Evolutionary conservation across 176 grass and related monocot species (phyloP).

Genomic region (Phoenix roebelenii): DNA sequence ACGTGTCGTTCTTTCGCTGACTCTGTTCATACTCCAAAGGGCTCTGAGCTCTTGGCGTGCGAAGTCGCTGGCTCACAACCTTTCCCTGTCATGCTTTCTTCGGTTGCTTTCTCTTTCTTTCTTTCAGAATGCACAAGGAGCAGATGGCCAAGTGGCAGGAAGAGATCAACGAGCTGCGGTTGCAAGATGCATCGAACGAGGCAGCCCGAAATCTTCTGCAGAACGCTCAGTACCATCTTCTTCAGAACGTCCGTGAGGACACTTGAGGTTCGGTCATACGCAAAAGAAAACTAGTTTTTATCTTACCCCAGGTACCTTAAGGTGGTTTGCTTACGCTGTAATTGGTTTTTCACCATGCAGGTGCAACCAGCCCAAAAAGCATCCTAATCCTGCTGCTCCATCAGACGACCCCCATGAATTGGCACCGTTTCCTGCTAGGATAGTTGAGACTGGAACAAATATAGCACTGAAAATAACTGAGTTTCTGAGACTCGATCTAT

Average conservation of each 20-base stretch:
- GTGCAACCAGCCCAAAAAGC: no score
- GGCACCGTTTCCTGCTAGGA: no score
- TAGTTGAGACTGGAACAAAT: no score
- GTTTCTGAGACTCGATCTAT: no score
- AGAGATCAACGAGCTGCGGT: conserved; percentile 64
- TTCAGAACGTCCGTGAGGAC: conserved; percentile 33
- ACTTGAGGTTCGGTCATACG: not conserved
- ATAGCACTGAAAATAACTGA: no score
- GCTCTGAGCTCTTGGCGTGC: not conserved
- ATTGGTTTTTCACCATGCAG: no score
- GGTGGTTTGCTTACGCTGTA: no score
- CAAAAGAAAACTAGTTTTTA: no score
- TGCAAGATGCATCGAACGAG: conserved; percentile 58
- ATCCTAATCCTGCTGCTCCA: no score
- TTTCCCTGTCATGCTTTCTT: not conserved
- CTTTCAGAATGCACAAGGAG: conserved; percentile 67
- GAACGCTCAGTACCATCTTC: conserved; percentile 71
- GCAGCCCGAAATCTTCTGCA: conserved; percentile 43
- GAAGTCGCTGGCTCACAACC: not conserved
- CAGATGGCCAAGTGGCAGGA: conserved; percentile 76
- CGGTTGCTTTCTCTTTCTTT: not conserved
- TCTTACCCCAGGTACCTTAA: no score
- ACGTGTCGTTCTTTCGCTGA: no score
- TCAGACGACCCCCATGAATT: no score
- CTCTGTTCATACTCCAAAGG: not conserved